Evolutionary conservation across 805 yeast species (phyloP), one percentile per base, ranked within the genome.

Genomic region (Myxozyma melibiosi): DNA sequence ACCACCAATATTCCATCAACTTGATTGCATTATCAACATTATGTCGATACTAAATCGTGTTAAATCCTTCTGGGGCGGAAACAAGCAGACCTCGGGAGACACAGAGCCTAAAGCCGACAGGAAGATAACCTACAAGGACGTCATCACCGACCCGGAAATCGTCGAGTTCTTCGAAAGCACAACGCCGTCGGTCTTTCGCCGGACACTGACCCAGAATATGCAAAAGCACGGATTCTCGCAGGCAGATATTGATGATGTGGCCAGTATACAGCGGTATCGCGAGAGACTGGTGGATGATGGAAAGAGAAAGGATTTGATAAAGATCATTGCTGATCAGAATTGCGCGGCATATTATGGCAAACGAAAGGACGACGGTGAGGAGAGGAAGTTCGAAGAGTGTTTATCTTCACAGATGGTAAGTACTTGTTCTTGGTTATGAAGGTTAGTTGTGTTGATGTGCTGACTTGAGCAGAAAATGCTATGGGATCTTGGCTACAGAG

Each of bases 171-270:
- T 38, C 42, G 58, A 53, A 34, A 24, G 47, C 20, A 30, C 31
- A 8, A 57, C 61, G 9, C 58, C 61, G 13, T 42, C 54, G 9
- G 40, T 54, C 14, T 58, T 35, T n/a, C 47, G 42, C 27, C 31
- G 16, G 20, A 30, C 30, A 25, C 31, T 49, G 5, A 41, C 5
- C 3, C 33, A 42, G 20, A 18, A 14, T n/a, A 27, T 41, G 28
- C 11, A 31, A 6, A n/a, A 14, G n/a, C 38, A 37, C 11, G 58
- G 61, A 13, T 31, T 53, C 7, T 24, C 52, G 4, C 42, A 41
- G 2, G 50, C 50, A 14, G 41, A 24, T 14, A 38, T 33, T 6
- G 43, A 48, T 16, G 44, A 16, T 18, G 11, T 44, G 14, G 28
- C 42, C 5, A 31, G 20, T 4, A 40, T 27, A 7, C 43, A 41